A percentile compares a stretch with the other conserved stretches of the same genome.
phyloP scores from a whole-genome alignment of 1,284 basidiomycete genomes.

The Puccinia hordei region DNA sequence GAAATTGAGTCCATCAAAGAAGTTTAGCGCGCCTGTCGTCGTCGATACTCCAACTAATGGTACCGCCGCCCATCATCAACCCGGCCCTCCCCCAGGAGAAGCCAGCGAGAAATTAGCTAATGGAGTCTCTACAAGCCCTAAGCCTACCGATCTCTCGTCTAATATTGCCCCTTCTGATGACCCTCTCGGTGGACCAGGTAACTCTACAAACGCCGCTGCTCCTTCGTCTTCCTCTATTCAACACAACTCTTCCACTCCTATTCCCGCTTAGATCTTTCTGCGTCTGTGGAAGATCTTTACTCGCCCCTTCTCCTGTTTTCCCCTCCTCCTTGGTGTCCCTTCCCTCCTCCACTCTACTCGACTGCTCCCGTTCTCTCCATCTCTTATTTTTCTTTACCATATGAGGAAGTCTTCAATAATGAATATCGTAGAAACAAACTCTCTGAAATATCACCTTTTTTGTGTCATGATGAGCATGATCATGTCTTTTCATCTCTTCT shows the following conservation, averaged over 20 bases:
- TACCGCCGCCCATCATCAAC: not conserved
- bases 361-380: not conserved
- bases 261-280: conserved; percentile 3
- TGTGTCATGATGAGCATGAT: not conserved
- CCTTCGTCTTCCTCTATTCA: not conserved
- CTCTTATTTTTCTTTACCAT: not conserved
- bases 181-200: not conserved
- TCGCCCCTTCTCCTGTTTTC: no score
- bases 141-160: no score
- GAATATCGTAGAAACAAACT: no score
- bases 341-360: no score
- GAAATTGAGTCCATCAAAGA: not conserved
- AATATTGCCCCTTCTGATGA: not conserved
- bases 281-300: no score
- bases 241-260: not conserved
- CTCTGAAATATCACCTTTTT: not conserved
- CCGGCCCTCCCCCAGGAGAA: not conserved
- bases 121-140: not conserved
- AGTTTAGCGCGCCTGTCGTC: not conserved
- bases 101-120: not conserved
- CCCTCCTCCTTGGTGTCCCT: no score
- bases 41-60: not conserved
- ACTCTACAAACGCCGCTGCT: not conserved
- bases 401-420: no score
- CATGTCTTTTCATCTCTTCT: not conserved